Percentiles rank a stretch among this genome's conserved stretches.
These are phyloP conservation scores for Forsythia suspensa DNA, from an alignment of 257 asterid species.

Conservation along the genomic window DNA sequence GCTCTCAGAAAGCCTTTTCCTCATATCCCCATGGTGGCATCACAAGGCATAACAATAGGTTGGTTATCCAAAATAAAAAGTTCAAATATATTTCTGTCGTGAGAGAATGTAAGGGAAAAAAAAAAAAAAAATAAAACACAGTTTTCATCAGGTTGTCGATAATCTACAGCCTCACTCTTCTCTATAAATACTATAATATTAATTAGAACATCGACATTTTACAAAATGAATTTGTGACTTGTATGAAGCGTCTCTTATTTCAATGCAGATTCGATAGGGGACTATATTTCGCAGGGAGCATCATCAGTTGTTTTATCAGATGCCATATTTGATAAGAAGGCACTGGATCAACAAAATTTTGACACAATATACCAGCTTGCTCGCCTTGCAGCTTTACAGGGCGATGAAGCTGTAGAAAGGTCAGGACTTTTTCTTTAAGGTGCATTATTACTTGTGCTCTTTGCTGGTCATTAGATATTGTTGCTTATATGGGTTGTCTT, in stretches of 20 bases:
- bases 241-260: background rate
- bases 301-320: constrained; percentile 77
- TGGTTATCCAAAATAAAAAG: constrained; percentile 16
- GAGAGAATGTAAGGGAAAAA: background rate
- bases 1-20: constrained; percentile 74
- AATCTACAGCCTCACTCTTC: background rate
- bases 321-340: constrained; percentile 72
- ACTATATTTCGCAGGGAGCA: constrained; percentile 69
- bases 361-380: constrained; percentile 53
- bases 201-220: background rate
- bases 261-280: constrained; percentile 51
- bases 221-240: background rate
- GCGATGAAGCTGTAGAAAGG: constrained; percentile 52
- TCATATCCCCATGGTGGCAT: constrained; percentile 79
- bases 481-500: background rate
- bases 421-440: background rate
- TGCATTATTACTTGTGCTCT: background rate
- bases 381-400: constrained; percentile 43
- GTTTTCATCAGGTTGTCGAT: background rate
- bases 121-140: background rate
- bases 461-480: background rate
- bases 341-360: constrained; percentile 47
- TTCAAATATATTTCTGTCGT: background rate
- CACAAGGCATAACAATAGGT: constrained; percentile 87
- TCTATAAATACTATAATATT: background rate